phyloP scores from a whole-genome alignment of 352 stramenopile genomes.

The Blastocystis sp. region DNA sequence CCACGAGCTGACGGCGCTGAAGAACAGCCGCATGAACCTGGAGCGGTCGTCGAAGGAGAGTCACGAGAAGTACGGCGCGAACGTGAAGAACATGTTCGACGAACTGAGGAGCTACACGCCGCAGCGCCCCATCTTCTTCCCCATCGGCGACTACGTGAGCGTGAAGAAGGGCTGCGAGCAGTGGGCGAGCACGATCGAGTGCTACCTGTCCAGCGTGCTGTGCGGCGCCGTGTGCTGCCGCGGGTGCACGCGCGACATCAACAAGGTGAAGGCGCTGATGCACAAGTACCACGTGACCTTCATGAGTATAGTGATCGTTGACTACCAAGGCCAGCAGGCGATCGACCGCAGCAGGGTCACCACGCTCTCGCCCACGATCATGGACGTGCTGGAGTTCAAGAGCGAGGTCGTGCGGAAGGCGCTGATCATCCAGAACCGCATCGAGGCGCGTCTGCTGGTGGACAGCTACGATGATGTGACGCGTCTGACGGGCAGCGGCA shows the following conservation, averaged over 20 bases:
- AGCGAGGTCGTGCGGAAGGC: conserved; percentile 30
- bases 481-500: background rate
- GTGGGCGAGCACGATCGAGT: background rate
- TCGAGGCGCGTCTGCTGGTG: conserved; percentile 1
- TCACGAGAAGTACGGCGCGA: background rate
- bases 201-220: background rate
- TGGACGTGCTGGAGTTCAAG: conserved; percentile 46
- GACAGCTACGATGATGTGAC: background rate
- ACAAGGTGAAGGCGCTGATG: background rate
- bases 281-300: background rate
- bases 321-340: background rate
- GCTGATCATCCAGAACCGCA: background rate
- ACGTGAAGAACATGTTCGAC: background rate
- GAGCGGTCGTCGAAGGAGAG: background rate
- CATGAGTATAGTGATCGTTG: background rate
- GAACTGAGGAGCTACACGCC: background rate
- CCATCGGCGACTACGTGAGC: background rate
- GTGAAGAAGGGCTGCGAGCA: background rate
- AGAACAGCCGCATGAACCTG: background rate
- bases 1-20: background rate
- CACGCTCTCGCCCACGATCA: background rate
- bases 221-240: background rate
- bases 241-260: background rate
- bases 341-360: background rate
- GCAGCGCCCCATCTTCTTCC: background rate